A percentile compares a stretch with the other conserved stretches of the same genome.
Evolutionary conservation across 345 rosid genomes (phyloP).

Genomic region (Brassica carinata): DNA sequence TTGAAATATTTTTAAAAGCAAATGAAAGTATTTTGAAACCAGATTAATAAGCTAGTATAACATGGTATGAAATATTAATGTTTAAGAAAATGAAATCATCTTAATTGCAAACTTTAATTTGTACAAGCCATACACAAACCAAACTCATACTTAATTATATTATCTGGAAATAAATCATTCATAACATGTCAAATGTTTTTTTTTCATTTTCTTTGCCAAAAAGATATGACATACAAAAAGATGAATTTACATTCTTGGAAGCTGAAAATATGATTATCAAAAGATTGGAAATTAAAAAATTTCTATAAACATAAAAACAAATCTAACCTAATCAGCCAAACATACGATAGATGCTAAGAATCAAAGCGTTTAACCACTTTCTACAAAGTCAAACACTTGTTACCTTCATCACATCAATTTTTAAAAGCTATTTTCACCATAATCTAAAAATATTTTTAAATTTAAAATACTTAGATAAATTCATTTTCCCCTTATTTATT

Average conservation of each 20-base stretch:
- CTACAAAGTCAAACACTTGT: background rate
- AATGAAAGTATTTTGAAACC: background rate
- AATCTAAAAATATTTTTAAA: no score
- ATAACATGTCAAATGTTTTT: no score
- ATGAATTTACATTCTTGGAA: background rate
- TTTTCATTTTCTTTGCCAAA: no score
- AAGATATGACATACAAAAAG: no score
- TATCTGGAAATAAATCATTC: background rate
- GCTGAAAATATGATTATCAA: background rate
- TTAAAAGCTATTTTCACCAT: background rate
- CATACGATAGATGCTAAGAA: background rate
- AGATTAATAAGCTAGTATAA: background rate
- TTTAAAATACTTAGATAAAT: no score
- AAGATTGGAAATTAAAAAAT: background rate
- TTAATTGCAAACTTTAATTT: background rate
- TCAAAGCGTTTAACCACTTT: background rate
- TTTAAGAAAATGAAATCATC: background rate
- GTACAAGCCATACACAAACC: background rate
- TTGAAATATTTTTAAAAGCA: no score
- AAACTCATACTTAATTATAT: background rate
- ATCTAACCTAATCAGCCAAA: background rate
- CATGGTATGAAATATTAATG: background rate
- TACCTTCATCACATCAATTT: background rate
- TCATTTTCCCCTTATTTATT: no score
- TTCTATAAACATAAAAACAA: no score